Base-by-base conservation (phyloP, 306 rosid genomes). In the Corylus avellana region DNA sequence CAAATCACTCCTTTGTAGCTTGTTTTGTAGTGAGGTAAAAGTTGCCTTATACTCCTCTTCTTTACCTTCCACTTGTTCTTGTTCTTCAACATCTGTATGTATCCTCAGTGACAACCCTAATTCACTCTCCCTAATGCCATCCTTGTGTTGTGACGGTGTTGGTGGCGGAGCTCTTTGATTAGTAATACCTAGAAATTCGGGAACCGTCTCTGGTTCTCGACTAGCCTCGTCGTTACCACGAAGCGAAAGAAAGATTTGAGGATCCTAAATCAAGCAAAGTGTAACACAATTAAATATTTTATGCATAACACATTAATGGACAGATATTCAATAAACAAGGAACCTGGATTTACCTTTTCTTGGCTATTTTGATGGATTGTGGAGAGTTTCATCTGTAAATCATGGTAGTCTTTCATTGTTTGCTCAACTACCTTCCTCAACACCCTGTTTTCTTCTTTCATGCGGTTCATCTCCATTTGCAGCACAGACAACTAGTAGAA, bases 371-470 rank as follows among this genome's bases (percentile, higher is more conserved):
- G 90, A 49, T 93, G 94, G 25, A 90, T 46, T 79, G 75, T 75
- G 37, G 90, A 76, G 49, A 91, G 83, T 87, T 91, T 91, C 83
- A 83, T 84, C 74, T 95, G 92, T 53, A 95, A 97, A 84, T 92
- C 91, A 64, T 81, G 76, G 54, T 95, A 91, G 29, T 92, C 94
- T 81, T 95, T 95, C 90, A 85, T 90, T 25, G 93, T 91, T 83
- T 91, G 86, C 77, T 95, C 98, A 59, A 95, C 92, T 32, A 87
- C 94, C 83, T 81, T 88, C 84, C 88, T 92, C 79, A 95, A 79
- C 29, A 76, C 86, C 59, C 81, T 88, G 83, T 95, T 95, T 84
- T 95, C 98, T 79, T 95, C 98, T 75, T 95, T 95, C 91, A 95
- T 84, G 17, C 84, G 86, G 44, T 85, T 86, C 98, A 90, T 92